A percentile compares a stretch with the other conserved stretches of the same genome.
Evolutionary conservation across 169 alveolate genomes (phyloP).

Genomic region (Plasmodium blacklocki): DNA sequence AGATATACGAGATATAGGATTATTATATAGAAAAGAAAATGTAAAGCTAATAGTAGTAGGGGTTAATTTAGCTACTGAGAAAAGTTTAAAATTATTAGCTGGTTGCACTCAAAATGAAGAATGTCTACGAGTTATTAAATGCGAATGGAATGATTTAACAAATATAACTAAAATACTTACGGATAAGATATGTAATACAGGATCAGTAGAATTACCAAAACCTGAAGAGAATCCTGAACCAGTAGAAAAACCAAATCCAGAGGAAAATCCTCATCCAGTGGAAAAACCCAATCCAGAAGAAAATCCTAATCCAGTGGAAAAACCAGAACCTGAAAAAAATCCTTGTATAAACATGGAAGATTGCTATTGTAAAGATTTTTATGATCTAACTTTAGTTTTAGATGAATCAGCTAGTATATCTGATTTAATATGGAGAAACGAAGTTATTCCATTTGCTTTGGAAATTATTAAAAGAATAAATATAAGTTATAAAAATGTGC

Average conservation of each 20-base stretch:
- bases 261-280: not conserved
- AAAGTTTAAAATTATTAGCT: slow-evolving; percentile 35
- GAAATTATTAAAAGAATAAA: slow-evolving; percentile 32
- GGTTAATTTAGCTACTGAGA: slow-evolving; percentile 37
- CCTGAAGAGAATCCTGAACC: slow-evolving; percentile 6
- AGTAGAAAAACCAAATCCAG: not conserved
- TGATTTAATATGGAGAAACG: slow-evolving; percentile 36
- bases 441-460: slow-evolving; percentile 62
- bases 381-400: slow-evolving; percentile 60
- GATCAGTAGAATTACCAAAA: slow-evolving; percentile 6
- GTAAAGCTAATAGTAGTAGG: slow-evolving; percentile 55
- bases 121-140: slow-evolving; percentile 52
- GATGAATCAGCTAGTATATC: slow-evolving; percentile 74
- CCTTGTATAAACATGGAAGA: slow-evolving; percentile 34
- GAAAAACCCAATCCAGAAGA: slow-evolving; percentile 6
- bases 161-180: slow-evolving; percentile 49
- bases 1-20: slow-evolving; percentile 46
- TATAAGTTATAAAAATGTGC: slow-evolving; percentile 26
- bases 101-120: slow-evolving; percentile 24
- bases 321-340: slow-evolving; percentile 4
- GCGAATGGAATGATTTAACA: slow-evolving; percentile 35
- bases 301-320: not conserved
- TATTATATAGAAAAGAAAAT: slow-evolving; percentile 39
- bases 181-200: slow-evolving; percentile 60
- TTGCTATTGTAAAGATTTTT: slow-evolving; percentile 58